Percentiles rank a stretch among this genome's conserved stretches.
These are phyloP conservation scores for Cenchrus purpureus DNA, from an alignment of 176 grass and related monocot species.

Conservation along the genomic window DNA sequence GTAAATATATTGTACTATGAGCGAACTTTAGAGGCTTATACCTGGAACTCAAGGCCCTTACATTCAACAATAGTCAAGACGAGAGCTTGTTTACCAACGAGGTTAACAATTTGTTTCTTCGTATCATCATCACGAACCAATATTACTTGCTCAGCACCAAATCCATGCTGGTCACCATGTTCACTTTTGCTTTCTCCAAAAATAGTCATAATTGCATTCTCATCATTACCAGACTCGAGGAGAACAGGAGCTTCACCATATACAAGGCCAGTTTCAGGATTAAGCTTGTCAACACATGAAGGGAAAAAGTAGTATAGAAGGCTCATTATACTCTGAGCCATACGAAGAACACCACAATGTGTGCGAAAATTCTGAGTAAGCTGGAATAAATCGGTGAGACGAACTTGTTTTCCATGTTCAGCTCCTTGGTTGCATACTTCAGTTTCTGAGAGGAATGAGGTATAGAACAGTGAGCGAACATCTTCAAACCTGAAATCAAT, in stretches of 20 bases:
- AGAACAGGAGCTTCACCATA: slow-evolving; percentile 86
- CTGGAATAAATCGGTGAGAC: slow-evolving; percentile 66
- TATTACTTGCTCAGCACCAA: slow-evolving; percentile 93
- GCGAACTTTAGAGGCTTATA: slow-evolving; percentile 31
- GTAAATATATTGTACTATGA: background rate
- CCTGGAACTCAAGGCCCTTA: slow-evolving; percentile 94
- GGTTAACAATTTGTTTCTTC: slow-evolving; percentile 68
- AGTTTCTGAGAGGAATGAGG: slow-evolving; percentile 53
- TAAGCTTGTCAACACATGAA: slow-evolving; percentile 69
- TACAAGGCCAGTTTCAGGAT: slow-evolving; percentile 73
- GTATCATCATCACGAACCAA: slow-evolving; percentile 72
- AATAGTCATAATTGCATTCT: slow-evolving; percentile 86
- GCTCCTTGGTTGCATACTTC: slow-evolving; percentile 23
- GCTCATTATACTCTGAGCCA: slow-evolving; percentile 83
- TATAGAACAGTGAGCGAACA: slow-evolving; percentile 83
- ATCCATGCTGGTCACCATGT: slow-evolving; percentile 43
- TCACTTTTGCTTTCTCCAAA: slow-evolving; percentile 61
- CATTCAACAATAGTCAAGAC: slow-evolving; percentile 90
- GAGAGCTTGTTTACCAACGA: slow-evolving; percentile 79
- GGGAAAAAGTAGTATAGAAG: slow-evolving; percentile 85
- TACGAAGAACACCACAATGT: slow-evolving; percentile 68
- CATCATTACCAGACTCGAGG: slow-evolving; percentile 68
- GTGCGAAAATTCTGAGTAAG: slow-evolving; percentile 89
- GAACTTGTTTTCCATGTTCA: slow-evolving; percentile 51
- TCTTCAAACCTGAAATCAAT: slow-evolving; percentile 94